Evolutionary conservation across 177 flowering plant genomes (phyloP), one percentile per base, ranked within the genome.

Genomic region (Vitis hybrid): DNA sequence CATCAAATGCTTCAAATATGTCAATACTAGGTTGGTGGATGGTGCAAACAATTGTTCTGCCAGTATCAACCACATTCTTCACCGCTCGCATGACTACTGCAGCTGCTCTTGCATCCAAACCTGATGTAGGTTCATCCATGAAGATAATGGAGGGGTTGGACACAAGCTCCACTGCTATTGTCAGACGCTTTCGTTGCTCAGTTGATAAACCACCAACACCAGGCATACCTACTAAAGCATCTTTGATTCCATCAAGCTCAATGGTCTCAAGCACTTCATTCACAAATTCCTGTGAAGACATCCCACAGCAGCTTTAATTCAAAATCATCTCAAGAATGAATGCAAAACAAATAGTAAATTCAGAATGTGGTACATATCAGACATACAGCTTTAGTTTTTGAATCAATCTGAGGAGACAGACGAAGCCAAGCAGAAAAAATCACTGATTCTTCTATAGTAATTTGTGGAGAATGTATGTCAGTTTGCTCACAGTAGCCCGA

Each of bases 61-160:
- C 95, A 3, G 94, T 92, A 18, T 77, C 76, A 18, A 73, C 89
- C 6, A 86, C 79, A 75, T 92, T 92, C 80, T 80, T 90, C 68
- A 92, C 96, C 0, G 89, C 87, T 71, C 94, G 80, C 92, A 90
- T 88, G 51, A 92, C 95, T 82, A 92, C 86, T 20, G 96, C 96
- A 65, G 97, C 97, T 57, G 95, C 88, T 79, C 92, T 84, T 57
- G 97, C 97, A 85, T 92, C 97, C 68, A 92, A 72, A n/a, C 97
- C 94, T 19, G 95, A 79, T 31, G 94, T 92, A 4, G 97, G 95
- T 68, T 92, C 97, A 79, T 92, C 97, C 95, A 92, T 86, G 79
- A 89, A 92, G 31, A 90, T 87, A 20, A 92, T 85, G 0, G 95
- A 92, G 13, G 95, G 97, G 63, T 92, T 90, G 54, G 95, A 79